Base-by-base conservation (phyloP, 192 early-diverging fungal species). In the Geranomyces michiganensis region DNA sequence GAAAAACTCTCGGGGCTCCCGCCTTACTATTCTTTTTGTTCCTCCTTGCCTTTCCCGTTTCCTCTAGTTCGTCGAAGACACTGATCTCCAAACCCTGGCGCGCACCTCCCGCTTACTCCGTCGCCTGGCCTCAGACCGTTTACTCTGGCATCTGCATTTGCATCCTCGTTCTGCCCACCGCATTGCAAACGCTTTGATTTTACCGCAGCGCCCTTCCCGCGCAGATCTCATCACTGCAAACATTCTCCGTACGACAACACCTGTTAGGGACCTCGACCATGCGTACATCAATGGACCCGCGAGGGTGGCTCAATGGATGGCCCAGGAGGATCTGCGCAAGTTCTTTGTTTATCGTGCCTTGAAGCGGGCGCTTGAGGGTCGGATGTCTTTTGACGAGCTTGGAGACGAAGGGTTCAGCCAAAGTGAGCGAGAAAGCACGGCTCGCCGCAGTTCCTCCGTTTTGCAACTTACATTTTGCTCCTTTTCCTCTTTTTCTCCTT, bases 41-140 rank as follows among this genome's bases (percentile, higher is more conserved):
- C 7, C 47, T 24, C 47, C 36, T 41, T 10, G 3, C 36, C 10
- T 41, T 10, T 41, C 5, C 36, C 36, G 5, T 10, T 30, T 48
- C 26, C 10, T 41, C 10, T 24, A 75, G 73, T 75, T 75, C 62
- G 67, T 71, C 31, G 73, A 75, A 47, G 73, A 75, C 60, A 51
- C 33, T 29, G 73, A 75, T 62, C 68, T 75, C 45, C 73, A 68
- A n/a, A 71, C 67, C 59, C 49, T 75, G 3, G 43, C 26, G 26
- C n/a, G 32, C 24, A 62, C 66, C 41, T 31, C 26, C 46, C 66
- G 49, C 60, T 10, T 65, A 14, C 43, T 75, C 32, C 73, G 58
- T 10, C 26, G 31, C 2, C 55, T 70, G 9, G 65, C 73, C 5
- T 49, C 67, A 6, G 73, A 75, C 62, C 48, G 44, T 15, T 33